Evolutionary conservation across 768 basidiomycete genomes (phyloP), one percentile per base, ranked within the genome.

Genomic region (Termitomyces sp.): DNA sequence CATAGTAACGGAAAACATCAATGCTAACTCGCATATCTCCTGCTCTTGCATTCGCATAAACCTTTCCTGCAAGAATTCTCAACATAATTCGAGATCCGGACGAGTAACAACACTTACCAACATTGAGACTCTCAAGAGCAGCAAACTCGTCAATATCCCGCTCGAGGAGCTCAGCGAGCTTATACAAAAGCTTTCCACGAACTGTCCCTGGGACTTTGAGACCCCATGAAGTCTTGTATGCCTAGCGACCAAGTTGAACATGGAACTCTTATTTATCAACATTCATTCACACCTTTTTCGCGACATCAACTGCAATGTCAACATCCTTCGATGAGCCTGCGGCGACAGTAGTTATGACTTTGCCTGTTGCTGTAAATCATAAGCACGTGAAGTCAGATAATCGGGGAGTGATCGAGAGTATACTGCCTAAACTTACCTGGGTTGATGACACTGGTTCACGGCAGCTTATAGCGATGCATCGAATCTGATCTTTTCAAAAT

Each of bases 1-100:
- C 90, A 64, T 87, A 94, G 73, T 93, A 94, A 40, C 82, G 76
- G 59, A 92, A 69, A 49, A 75, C 74, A 28, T 67, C 75, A 55
- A 83, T 76, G 3, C 78, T 70, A 54, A 71, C 70, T 2, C 65
- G 59, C 4, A 89, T 68, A 62, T 89, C 88, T 0, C 65, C 70
- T 14, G 67, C 71, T 60, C 73, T 81, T 28, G 82, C 74, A 68
- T 70, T 73, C 8, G 36, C 44, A 65, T 80, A 86, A 1, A 82
- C 78, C 69, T 87, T 88, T 24, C 84, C 82, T 82, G 26, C 13
- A 38, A 24, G 18, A 3, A 9, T 28, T 40, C 5, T 40, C 16
- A 5, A 20, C 47, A 11, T 49, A 24, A 49, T 45, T 16, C 28
- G 54, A 10, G 16, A 28, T 10, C 28, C 13, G n/a, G 13, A 13